These are phyloP conservation scores for Candida tammaniensis DNA, from an alignment of 805 yeast species.

Conservation along the genomic window DNA sequence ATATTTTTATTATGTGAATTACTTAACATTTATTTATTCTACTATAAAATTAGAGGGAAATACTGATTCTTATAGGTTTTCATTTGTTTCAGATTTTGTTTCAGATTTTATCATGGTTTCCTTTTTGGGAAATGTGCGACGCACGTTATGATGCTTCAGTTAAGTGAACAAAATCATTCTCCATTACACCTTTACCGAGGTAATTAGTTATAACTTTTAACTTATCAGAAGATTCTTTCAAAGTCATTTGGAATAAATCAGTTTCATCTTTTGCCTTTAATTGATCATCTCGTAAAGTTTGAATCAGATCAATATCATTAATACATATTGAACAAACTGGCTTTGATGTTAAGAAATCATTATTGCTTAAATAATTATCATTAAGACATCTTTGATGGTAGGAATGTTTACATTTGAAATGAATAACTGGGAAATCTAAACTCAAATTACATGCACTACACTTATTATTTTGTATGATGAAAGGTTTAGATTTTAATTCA, in stretches of 20 bases:
- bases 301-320: constrained; percentile 65
- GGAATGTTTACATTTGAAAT: constrained; percentile 83
- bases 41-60: too few relatives aligned
- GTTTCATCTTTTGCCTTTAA: constrained; percentile 58
- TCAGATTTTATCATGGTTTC: constrained; percentile 5
- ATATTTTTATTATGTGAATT: too few relatives aligned
- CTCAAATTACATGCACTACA: constrained; percentile 66
- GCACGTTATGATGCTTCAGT: constrained; percentile 1
- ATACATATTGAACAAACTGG: constrained; percentile 70
- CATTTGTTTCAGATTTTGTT: constrained; percentile 8
- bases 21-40: too few relatives aligned
- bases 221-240: constrained; percentile 56
- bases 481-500: constrained; percentile 44
- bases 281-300: constrained; percentile 57
- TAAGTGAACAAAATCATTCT: constrained; percentile 27
- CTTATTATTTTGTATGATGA: constrained; percentile 55
- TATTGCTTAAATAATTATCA: constrained; percentile 33
- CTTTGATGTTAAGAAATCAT: constrained; percentile 8
- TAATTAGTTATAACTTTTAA: constrained; percentile 77
- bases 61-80: too few relatives aligned
- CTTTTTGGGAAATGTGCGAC: constrained; percentile 4
- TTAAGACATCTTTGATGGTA: constrained; percentile 79
- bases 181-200: constrained; percentile 86
- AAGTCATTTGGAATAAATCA: constrained; percentile 58
- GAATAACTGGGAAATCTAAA: constrained; percentile 75